Evolutionary conservation across 1,139 yeast species (phyloP), one percentile per base, ranked within the genome.

Genomic region (Wickerhamomyces sp.): DNA sequence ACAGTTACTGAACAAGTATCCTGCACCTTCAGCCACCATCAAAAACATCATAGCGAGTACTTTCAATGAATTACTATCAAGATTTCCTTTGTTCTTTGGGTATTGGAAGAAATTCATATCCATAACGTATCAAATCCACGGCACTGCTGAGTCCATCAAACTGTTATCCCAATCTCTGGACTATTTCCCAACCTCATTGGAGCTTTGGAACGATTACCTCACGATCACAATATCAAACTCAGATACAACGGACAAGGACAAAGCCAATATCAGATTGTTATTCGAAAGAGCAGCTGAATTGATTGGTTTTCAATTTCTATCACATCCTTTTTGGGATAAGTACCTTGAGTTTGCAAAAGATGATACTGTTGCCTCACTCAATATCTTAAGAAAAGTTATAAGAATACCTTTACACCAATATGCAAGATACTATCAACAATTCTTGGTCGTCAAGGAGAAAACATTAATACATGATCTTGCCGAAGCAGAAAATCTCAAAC

Each of bases 261-360:
- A 56, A 8, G 54, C 47, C 2, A 45, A 44, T 17, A 59, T 73
- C n/a, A 51, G 73, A 26, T 38, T 33, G 0, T 58, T 66, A 24
- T 75, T 75, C 42, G 45, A 55, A 16, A 51, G 53, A 2, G 81
- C 75, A 0, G 47, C 65, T 9, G 38, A 44, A 4, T 42, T 56
- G 15, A 66, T 75, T 31, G 88, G 86, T 0, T 51, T 61, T 30
- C 75, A 80, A 36, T 82, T 79, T 56, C 59, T 74, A 38, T 68
- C 85, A 1, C 81, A 78, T 50, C 62, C 72, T 0, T 54, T 81
- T 23, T 83, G 91, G 91, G 86, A 82, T 54, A 64, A 68, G 40
- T 71, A 68, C 36, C 57, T 82, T 22, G 74, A 65, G 16, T 75
- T 71, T 59, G 75, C 71, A 40, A 49, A 58, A 3, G 43, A 49